These are phyloP conservation scores for Candida sithepensis DNA, from an alignment of 805 yeast species.

Conservation along the genomic window DNA sequence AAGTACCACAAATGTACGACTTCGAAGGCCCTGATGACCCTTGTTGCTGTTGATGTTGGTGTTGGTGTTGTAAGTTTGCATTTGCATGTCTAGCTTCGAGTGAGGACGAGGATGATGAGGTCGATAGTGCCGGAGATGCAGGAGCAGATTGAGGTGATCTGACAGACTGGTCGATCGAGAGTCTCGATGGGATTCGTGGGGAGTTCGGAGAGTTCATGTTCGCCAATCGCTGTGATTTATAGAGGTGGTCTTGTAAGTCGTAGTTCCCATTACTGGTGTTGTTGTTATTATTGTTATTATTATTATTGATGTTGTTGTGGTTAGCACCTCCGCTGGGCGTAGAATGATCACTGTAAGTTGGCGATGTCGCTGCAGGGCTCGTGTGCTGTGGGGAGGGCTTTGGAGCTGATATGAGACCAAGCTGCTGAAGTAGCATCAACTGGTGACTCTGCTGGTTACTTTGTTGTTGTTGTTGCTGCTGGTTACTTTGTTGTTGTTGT, in stretches of 20 bases:
- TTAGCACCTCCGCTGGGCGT: too few relatives aligned
- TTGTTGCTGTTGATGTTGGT: background rate
- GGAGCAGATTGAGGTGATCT: background rate
- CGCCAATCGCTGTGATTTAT: slow-evolving; percentile 5
- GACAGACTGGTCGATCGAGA: background rate
- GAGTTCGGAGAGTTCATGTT: slow-evolving; percentile 7
- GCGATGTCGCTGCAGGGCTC: background rate
- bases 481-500: background rate
- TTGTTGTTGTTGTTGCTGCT: slow-evolving; percentile 1
- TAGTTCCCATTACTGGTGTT: background rate
- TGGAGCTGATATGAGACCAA: slow-evolving; percentile 7
- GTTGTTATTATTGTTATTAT: too few relatives aligned
- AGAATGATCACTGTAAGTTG: background rate
- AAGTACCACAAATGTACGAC: slow-evolving; percentile 48
- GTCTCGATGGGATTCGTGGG: slow-evolving; percentile 8
- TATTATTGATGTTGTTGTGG: too few relatives aligned
- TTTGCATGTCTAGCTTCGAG: background rate
- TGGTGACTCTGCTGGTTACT: slow-evolving; percentile 1
- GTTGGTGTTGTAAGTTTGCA: too few relatives aligned
- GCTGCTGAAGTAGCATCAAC: slow-evolving; percentile 8
- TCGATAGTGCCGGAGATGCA: background rate
- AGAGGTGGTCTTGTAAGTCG: slow-evolving; percentile 2
- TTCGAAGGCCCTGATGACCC: slow-evolving; percentile 3
- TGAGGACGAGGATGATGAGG: background rate
- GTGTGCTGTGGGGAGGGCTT: background rate